Evolutionary conservation across 495 filamentous ascomycete species (phyloP).

Genomic region (Penicillium dipodomyicola): DNA sequence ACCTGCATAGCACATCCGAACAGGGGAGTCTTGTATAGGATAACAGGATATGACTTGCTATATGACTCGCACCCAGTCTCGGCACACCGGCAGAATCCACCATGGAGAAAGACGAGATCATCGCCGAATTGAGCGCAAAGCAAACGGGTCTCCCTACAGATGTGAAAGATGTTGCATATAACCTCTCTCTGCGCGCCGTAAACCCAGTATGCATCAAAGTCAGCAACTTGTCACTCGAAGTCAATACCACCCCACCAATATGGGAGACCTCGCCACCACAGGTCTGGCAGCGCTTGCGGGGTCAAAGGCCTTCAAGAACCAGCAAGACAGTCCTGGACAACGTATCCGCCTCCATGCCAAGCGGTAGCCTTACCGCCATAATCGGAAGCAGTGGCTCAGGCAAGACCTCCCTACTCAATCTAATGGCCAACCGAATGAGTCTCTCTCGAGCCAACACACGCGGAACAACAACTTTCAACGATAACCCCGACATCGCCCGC

Average conservation of each 20-base stretch:
- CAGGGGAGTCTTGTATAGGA: not conserved
- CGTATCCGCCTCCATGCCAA: slow-evolving; percentile 54
- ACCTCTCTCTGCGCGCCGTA: slow-evolving; percentile 59
- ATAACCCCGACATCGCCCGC: slow-evolving; percentile 45
- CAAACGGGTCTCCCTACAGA: slow-evolving; percentile 5
- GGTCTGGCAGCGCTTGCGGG: slow-evolving; percentile 24
- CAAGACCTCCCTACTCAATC: slow-evolving; percentile 70
- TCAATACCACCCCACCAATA: slow-evolving; percentile 50
- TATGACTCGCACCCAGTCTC: not conserved
- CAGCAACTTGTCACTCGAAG: slow-evolving; percentile 51
- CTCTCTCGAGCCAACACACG: slow-evolving; percentile 50
- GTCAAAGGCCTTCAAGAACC: slow-evolving; percentile 18
- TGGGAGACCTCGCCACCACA: slow-evolving; percentile 31
- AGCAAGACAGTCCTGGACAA: slow-evolving; percentile 48
- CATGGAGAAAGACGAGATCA: slow-evolving; percentile 25
- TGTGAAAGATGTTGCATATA: slow-evolving; percentile 20
- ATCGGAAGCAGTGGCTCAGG: slow-evolving; percentile 71
- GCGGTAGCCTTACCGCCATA: slow-evolving; percentile 67
- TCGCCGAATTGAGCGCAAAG: slow-evolving; percentile 18
- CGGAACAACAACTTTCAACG: slow-evolving; percentile 59
- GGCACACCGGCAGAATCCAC: not conserved
- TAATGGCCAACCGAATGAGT: slow-evolving; percentile 63
- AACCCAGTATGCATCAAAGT: slow-evolving; percentile 58
- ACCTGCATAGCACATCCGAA: not conserved
- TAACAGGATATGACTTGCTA: not conserved